Base-by-base conservation (phyloP, 2,329 filamentous ascomycete genomes). In the Curvularia eragrostidis region DNA sequence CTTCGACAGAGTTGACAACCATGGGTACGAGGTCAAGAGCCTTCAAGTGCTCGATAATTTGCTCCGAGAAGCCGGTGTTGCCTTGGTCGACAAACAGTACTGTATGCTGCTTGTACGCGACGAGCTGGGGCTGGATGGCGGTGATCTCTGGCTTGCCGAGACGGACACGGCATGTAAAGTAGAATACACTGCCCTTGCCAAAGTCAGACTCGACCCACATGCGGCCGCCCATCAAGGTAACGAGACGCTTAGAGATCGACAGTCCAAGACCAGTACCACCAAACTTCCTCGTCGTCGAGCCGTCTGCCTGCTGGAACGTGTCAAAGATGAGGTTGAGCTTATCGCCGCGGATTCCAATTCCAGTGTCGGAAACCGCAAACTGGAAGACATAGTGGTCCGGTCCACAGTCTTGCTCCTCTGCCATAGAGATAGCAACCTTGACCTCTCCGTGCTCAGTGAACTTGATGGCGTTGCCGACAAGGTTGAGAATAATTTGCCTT, bases 381-480 rank as follows among this genome's bases (percentile, higher is more conserved):
- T 98, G 93, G 75, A 97, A 94, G 26, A 93, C 90, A 68, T 96
- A 97, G 76, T 97, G 91, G 67, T 90, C 89, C 10, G 84, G 82
- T 12, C 83, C 84, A 69, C 87, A 90, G 41, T 87, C 83, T 47
- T 88, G 85, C 47, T 88, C 84, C 61, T 86, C 83, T 28, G 91
- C 82, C 78, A 88, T 83, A 70, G 89, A 88, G 68, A 98, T 97
- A n/a, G 90, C 93, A 52, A 98, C 87, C 76, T 93, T 96, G 69
- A 99, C 95, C 76, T 97, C 93, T 61, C 95, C 95, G 70, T 96
- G 90, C 77, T 98, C 94, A 3, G 95, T 98, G 77, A 99, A 99
- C 75, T 99, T 99, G 83, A 99, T 97, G 54, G 95, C 94, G 72
- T 99, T 99, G 73, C 95, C 95, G 52, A 98, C 94, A 55, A 99